Evolutionary conservation across 495 filamentous ascomycete species (phyloP), one percentile per base, ranked within the genome.

Genomic region (Mytilinidion resinicola): DNA sequence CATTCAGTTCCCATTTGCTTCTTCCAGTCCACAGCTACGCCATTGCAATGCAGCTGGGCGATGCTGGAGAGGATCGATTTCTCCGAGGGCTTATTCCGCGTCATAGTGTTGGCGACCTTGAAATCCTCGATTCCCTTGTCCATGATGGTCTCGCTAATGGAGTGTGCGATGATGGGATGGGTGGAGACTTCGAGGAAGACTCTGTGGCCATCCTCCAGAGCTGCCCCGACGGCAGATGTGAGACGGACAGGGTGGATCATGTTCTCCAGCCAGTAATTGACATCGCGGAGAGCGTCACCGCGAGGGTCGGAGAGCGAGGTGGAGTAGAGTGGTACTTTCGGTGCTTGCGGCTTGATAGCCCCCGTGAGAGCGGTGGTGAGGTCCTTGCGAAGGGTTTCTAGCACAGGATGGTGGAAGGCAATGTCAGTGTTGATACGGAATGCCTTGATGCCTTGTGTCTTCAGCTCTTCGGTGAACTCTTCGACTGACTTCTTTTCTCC

Each of bases 31-130:
- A 82, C 65, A 10, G 50, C 12, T 20, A 66, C 66, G 4, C 82
- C 82, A 57, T 73, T 77, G 15, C 66, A 20, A 57, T 73, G n/a
- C 63, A 79, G 15, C 70, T 75, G 47, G 72, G 72, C 73, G 20
- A 82, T 50, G 8, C 76, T 70, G 0, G 72, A 73, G 44, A 76
- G 71, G 0, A 77, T 72, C 42, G 70, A 73, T 36, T 76, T 67
- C 47, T 78, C 69, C 51, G 73, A 72, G 8, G 78, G 74, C 7
- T 70, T 70, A 30, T 66, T 70, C 50, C 38, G 80, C 56, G 10
- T 64, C 70, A 48, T 74, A 66, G 51, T 79, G 60, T 61, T 52
- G 25, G 72, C 50, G 19, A 75, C 65, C 9, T 57, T 54, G 19
- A 61, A 63, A 49, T 70, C 69, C 9, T 71, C 66, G n/a, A 71